Evolutionary conservation across 805 yeast genomes (phyloP), one percentile per base, ranked within the genome.

Genomic region (Starmerella apis): DNA sequence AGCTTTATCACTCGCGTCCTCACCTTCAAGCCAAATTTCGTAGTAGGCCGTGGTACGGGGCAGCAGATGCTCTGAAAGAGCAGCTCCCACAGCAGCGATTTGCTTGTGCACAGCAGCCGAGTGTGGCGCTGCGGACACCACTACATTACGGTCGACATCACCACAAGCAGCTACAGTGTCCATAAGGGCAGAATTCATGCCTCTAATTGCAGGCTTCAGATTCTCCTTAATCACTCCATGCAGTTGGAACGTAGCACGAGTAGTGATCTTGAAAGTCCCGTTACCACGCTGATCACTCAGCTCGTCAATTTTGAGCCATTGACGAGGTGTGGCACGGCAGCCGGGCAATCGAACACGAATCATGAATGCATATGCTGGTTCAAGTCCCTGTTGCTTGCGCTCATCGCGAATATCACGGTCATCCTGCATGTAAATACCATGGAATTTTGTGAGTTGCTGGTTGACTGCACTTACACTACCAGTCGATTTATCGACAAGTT

Each of bases 81-180:
- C 67, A 32, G 77, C 64, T 28, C 90, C 86, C 43, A 76, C 68
- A 11, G 73, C 71, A 37, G 80, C 75, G 56, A 90, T 75, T 69
- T 88, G 88, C 28, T 70, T 68, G 65, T 90, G 96, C 47, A 90
- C 75, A 63, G 80, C 79, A 46, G 87, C 84, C 63, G 86, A 86
- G 27, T 76, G 76, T 16, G 96, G 96, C 28, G 86, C 72, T n/a
- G 95, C 95, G 52, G 90, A 77, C 48, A 84, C 76, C 81, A 88
- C 90, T 39, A 90, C 96, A 64, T 90, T 90, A 77, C 97, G 83
- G 71, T 86, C 85, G 39, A 90, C 97, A 71, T 90, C 97, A 73
- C 97, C 97, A 74, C 96, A 90, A 1, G 97, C 97, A 53, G 95
- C 97, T 52, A 90, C 76, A 8, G 96, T 88, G 65, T 92, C 97